Evolutionary conservation across 2,329 filamentous ascomycete species (phyloP).

Genomic region (Metarhizium brunneum): DNA sequence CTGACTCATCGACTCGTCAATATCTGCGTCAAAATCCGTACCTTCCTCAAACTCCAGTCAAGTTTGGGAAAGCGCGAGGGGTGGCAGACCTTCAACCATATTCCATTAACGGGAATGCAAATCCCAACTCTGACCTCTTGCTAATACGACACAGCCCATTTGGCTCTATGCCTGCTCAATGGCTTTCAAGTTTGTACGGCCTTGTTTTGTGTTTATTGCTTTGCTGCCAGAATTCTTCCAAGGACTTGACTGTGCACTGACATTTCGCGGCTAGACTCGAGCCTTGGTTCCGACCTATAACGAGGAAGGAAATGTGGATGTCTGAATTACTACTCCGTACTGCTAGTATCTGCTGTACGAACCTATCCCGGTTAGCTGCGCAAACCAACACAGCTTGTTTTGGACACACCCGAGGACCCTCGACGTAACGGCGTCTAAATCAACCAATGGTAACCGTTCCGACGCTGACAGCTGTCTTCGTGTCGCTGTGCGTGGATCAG

Average conservation of each 20-base stretch:
- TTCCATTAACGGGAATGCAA: neutral
- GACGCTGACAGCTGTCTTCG: neutral
- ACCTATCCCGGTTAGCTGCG: neutral
- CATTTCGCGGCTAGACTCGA: no score
- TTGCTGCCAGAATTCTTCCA: neutral
- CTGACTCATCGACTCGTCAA: neutral
- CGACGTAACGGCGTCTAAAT: neutral
- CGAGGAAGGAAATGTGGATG: no score
- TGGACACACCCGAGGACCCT: neutral
- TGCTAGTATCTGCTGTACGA: no score
- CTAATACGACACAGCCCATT: neutral
- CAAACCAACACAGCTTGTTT: neutral
- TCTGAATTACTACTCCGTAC: neutral
- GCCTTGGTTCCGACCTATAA: no score
- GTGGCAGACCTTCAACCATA: neutral
- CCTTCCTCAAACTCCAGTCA: neutral
- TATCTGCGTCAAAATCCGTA: neutral
- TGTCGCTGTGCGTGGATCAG: neutral
- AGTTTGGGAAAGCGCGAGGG: neutral
- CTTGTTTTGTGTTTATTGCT: neutral
- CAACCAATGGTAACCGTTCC: neutral
- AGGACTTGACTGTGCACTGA: no score
- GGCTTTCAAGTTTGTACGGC: neutral
- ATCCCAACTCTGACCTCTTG: neutral
- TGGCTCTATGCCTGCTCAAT: no score